Evolutionary conservation across 177 flowering plant genomes (phyloP).

Genomic region (Vitis hybrid): DNA sequence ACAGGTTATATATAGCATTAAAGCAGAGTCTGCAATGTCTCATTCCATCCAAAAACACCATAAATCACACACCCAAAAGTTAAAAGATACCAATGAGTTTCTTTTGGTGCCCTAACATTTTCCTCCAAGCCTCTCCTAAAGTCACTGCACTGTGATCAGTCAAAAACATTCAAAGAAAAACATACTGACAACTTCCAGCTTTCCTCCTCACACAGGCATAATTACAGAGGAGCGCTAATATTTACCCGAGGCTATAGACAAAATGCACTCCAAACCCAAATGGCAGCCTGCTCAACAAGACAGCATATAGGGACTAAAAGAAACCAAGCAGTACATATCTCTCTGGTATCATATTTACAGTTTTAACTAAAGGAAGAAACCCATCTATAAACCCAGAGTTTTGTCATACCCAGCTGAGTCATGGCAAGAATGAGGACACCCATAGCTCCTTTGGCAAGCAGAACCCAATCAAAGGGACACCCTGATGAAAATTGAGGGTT

Average conservation of each 20-base stretch:
- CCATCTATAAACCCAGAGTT: slow-evolving; percentile 14
- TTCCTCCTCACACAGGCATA: slow-evolving; percentile 6
- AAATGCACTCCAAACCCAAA: slow-evolving; percentile 12
- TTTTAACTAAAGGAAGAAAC: slow-evolving; percentile 20
- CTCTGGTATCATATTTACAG: slow-evolving; percentile 34
- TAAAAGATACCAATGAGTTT: too few relatives aligned
- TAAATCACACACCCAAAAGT: too few relatives aligned
- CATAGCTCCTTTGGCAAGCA: slow-evolving; percentile 9
- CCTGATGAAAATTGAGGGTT: slow-evolving; percentile 20
- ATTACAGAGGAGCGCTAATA: slow-evolving; percentile 7
- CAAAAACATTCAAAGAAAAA: too few relatives aligned
- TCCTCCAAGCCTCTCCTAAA: too few relatives aligned
- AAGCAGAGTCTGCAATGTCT: too few relatives aligned
- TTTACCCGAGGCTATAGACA: slow-evolving; percentile 8
- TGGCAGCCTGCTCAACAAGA: slow-evolving; percentile 8
- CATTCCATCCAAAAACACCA: too few relatives aligned
- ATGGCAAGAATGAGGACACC: slow-evolving; percentile 19
- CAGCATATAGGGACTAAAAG: slow-evolving; percentile 1
- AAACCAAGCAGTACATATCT: slow-evolving; percentile 1
- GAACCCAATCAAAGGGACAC: slow-evolving; percentile 7
- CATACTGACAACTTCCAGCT: not conserved
- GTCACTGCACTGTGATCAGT: too few relatives aligned
- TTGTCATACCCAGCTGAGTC: slow-evolving; percentile 14
- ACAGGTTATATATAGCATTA: too few relatives aligned
- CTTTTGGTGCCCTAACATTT: too few relatives aligned